phyloP scores from a whole-genome alignment of 306 rosid species.

The Trifolium dubium region DNA sequence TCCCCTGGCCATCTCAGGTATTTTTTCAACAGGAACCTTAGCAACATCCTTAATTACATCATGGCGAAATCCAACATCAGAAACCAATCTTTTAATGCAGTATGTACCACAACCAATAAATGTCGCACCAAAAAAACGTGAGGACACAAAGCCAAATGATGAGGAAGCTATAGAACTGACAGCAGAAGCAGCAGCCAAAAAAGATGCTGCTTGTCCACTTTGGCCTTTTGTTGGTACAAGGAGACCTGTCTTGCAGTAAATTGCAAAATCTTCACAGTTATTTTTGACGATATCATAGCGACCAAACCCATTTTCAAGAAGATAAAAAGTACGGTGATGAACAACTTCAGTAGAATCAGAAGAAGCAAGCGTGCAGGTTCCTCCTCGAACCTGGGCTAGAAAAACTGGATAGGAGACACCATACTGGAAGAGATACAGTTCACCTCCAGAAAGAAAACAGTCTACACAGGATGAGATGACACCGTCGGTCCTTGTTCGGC shows the following conservation, averaged over 20 bases:
- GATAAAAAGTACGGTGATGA: conserved; percentile 62
- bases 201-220: conserved; percentile 72
- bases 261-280: conserved; percentile 53
- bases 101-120: conserved; percentile 55
- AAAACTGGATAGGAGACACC: conserved; percentile 51
- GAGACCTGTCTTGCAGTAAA: conserved; percentile 76
- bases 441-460: conserved; percentile 64
- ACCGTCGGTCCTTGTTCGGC: conserved; percentile 45
- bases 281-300: conserved; percentile 57
- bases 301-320: conserved; percentile 75
- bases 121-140: conserved; percentile 48
- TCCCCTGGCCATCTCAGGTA: not conserved
- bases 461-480: conserved; percentile 69
- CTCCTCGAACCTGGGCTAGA: conserved; percentile 68
- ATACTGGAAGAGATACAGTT: conserved; percentile 64
- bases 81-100: conserved; percentile 49
- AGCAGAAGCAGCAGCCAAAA: conserved; percentile 66
- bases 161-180: conserved; percentile 52
- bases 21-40: no score
- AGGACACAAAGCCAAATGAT: conserved; percentile 45
- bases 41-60: no score
- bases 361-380: conserved; percentile 74
- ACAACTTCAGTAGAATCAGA: conserved; percentile 53
- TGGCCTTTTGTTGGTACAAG: conserved; percentile 53
- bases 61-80: conserved; percentile 57